Evolutionary conservation across 352 stramenopile genomes (phyloP), one percentile per base, ranked within the genome.

Genomic region (Pythium oligandrum): DNA sequence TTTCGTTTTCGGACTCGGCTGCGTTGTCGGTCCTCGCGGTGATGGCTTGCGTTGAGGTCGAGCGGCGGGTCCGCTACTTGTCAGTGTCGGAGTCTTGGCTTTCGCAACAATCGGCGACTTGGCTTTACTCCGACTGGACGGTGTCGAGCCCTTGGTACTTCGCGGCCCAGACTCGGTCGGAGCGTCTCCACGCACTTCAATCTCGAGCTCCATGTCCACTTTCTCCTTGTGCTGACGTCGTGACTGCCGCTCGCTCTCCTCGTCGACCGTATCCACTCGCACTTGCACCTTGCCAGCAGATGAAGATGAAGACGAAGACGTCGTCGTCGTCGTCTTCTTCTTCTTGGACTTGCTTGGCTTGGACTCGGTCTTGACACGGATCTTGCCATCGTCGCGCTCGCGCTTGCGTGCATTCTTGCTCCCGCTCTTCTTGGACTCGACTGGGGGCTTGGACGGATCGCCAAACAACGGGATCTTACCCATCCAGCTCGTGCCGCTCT

Each of bases 181-280:
- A 26, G 17, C 10, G n/a, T 59, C 51, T 3, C 58, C 65, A 56
- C 55, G 57, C 17, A 85, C 64, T 34, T 86, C 71, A 56, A 88
- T 64, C 10, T 88, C 66, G 17, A 86, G 61, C 39, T 84, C 75
- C 54, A 88, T 53, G 39, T 86, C 77, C n/a, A 76, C 68, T 34
- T 64, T 73, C 36, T 71, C 49, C 6, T 52, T 70, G 6, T 61
- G 57, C 9, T 43, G 53, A 7, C 61, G 61, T n/a, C 68, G 42
- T 9, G 67, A 68, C 48, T 71, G 70, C 34, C 65, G 68, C 44
- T 85, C 70, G 32, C 63, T 76, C 17, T 70, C 72, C 51, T 85
- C 74, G 42, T 85, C 77, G 0, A 64, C 71, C 10, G 71, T 78
- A 9, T 64, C 68, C 12, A 88, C 72, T 5, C 37, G 61, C 11